Base-by-base conservation (phyloP, 2,329 filamentous ascomycete genomes). In the Fusarium graminum region DNA sequence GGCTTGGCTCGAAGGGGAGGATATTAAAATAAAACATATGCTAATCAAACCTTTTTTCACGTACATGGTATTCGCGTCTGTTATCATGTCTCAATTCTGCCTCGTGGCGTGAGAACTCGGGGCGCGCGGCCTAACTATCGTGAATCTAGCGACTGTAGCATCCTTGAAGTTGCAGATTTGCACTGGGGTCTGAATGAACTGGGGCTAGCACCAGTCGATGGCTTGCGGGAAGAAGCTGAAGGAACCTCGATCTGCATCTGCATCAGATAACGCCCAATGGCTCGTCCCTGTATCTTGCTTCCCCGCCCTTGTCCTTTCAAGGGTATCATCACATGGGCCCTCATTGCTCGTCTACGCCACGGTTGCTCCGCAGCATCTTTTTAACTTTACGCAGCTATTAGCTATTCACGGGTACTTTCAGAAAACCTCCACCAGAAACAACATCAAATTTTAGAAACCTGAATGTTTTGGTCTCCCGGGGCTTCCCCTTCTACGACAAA, bases 141-240 rank as follows among this genome's bases (percentile, higher is more conserved):
- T 46, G 59, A 51, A 42, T 46, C 49, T 67, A 53, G 39, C 41
- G 42, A 40, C 45, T 36, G n/a, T 44, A 26, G n/a, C n/a, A 65
- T 51, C 59, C 64, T 47, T 65, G 64, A 22, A 59, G 41, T 39
- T 43, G 45, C 53, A 67, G 59, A 52, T 67, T 64, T 63, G 38
- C 52, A 52, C 58, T 40, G 26, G 49, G 63, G 41, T n/a, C 26
- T 54, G 22, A 6, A 22, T 22, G 22, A 22, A 22, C 22, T 22
- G 22, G 22, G 22, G 22, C 22, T 22, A 52, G 43, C 39, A 39
- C 17, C 39, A 32, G 34, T 16, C 49, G 13, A 52, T 43, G 39
- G 46, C 53, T 56, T 56, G 39, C 46, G 34, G 44, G 50, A 54
- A 40, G 28, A 29, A 53, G 58, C 55, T 60, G 39, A 58, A 46